Base-by-base conservation (phyloP, 2,329 filamentous ascomycete genomes). In the Trichoderma pleuroti region DNA sequence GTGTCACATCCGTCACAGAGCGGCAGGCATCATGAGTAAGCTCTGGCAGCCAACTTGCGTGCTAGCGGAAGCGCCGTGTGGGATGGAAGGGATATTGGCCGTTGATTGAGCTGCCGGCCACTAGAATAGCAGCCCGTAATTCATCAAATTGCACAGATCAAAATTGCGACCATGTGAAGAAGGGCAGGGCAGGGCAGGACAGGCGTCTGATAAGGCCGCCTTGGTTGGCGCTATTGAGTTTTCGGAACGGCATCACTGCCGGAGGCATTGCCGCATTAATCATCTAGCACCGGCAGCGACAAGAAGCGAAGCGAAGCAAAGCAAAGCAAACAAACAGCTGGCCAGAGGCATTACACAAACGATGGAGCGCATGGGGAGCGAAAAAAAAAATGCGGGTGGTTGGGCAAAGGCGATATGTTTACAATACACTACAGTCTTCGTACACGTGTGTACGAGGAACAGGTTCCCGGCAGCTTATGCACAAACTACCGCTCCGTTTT, bases 251-350 rank as follows among this genome's bases (percentile, higher is more conserved):
- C 32, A 32, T n/a, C 39, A 59, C 34, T 32, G 65, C 54, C 54
- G 65, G 65, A 68, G 65, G 36, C 24, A 68, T 49, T 68, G 65
- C 65, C 65, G 65, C 65, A 68, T 68, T 68, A 39, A 68, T 68
- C 18, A 46, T 46, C 65, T 24, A 21, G 26, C 42, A 56, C 64
- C 34, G 36, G 52, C 64, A 59, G 56, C 56, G 54, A 39, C 49
- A 2, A 18, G 32, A 28, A 54, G 32, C 49, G 42, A 59, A 21
- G n/a, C n/a, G n/a, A n/a, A n/a, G n/a, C n/a, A n/a, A n/a, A n/a
- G n/a, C n/a, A n/a, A 32, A 46, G 5, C 34, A 36, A 39, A 3
- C 39, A 66, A 42, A 32, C 46, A 34, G 30, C 62, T 65, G 46
- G 42, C 30, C 30, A 64, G 62, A 64, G 24, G 24, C n/a, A 30